Percentiles rank a stretch among this genome's conserved stretches.
Evolutionary conservation across 2,329 filamentous ascomycete species (phyloP).

Genomic region (Leptosphaerulina australis): DNA sequence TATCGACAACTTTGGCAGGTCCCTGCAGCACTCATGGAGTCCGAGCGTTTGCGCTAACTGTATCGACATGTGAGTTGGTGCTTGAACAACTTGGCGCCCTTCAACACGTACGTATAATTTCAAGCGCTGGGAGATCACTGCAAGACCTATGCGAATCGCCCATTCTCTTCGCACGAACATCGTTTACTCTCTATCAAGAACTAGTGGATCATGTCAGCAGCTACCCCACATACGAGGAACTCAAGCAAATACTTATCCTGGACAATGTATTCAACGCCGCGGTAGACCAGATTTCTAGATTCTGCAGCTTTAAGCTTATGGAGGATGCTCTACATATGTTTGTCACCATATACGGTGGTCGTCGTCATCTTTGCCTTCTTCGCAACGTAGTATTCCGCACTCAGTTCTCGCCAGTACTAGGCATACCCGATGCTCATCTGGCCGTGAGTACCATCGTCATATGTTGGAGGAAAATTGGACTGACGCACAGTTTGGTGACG

Average conservation of each 20-base stretch:
- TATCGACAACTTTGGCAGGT: too few relatives aligned
- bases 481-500: too few relatives aligned
- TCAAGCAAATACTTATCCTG: conserved; percentile 1
- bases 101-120: background rate
- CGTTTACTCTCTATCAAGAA: background rate
- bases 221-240: background rate
- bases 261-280: background rate
- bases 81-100: background rate
- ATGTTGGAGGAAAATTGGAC: too few relatives aligned
- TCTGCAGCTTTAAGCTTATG: background rate
- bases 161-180: background rate
- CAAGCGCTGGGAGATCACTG: background rate
- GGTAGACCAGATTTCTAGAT: background rate
- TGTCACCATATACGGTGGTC: background rate
- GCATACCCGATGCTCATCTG: too few relatives aligned
- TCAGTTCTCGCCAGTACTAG: background rate
- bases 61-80: background rate
- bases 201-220: background rate
- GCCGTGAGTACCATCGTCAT: too few relatives aligned
- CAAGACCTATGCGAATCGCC: too few relatives aligned
- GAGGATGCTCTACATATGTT: background rate
- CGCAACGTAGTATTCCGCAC: background rate
- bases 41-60: background rate
- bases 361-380: background rate
- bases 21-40: background rate